phyloP scores from a whole-genome alignment of 805 yeast species.

The Clavispora carvajalis region DNA sequence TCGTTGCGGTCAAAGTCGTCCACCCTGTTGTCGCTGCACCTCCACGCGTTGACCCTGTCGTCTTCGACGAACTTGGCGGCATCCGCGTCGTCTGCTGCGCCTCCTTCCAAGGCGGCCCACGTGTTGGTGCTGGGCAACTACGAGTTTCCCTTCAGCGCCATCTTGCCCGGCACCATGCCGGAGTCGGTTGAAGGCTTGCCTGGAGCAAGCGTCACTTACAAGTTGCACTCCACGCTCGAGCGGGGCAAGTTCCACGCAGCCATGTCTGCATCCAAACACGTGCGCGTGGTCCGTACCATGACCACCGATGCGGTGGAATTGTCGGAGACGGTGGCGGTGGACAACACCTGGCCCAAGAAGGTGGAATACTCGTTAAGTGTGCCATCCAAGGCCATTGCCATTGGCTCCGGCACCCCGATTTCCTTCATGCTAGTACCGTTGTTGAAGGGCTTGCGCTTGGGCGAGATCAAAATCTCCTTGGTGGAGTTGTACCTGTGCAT shows the following conservation, averaged over 20 bases:
- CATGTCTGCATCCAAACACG: conserved; percentile 59
- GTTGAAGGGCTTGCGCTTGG: conserved; percentile 72
- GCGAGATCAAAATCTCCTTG: conserved; percentile 63
- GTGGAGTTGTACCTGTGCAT: conserved; percentile 64
- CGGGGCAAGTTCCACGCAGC: conserved; percentile 71
- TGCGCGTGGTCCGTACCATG: conserved; percentile 80
- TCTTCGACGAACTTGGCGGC: conserved; percentile 14
- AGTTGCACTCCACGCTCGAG: conserved; percentile 74
- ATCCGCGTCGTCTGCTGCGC: conserved; percentile 3
- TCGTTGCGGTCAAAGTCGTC: conserved; percentile 33
- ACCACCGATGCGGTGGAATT: conserved; percentile 84
- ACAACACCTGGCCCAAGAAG: conserved; percentile 92
- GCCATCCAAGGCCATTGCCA: conserved; percentile 84
- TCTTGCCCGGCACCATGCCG: conserved; percentile 77
- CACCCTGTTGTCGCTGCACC: conserved; percentile 14
- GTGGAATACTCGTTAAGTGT: conserved; percentile 84
- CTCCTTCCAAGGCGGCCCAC: conserved; percentile 18
- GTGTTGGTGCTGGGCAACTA: conserved; percentile 70
- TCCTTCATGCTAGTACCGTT: conserved; percentile 72
- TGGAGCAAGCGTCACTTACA: conserved; percentile 68
- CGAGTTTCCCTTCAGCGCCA: conserved; percentile 82
- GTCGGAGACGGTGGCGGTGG: conserved; percentile 88
- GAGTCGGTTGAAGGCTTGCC: conserved; percentile 91
- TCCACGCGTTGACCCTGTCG: conserved; percentile 22
- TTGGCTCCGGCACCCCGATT: conserved; percentile 74